These are phyloP conservation scores for Laburnicola sp. DNA, from an alignment of 2,329 filamentous ascomycete species.

Conservation along the genomic window DNA sequence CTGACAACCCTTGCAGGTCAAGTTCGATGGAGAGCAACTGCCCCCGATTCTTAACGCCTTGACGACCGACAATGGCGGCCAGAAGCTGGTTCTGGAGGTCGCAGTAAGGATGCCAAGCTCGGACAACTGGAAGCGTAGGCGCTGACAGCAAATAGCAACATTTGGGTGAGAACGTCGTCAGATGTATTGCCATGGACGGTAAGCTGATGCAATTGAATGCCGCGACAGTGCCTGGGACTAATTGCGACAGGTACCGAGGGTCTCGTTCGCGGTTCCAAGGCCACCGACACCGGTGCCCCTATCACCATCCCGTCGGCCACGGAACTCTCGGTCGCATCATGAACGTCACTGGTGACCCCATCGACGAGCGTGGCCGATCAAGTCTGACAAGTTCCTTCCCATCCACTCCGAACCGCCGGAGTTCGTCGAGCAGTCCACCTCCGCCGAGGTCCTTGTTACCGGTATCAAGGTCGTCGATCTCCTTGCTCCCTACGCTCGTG, in stretches of 20 bases:
- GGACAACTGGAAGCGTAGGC: constrained; percentile 22
- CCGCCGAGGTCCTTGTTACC: constrained; percentile 94
- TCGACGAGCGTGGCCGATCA: constrained; percentile 99
- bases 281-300: constrained; percentile 85
- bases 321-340: constrained; percentile 98
- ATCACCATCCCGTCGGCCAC: constrained; percentile 94
- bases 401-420: constrained; percentile 93
- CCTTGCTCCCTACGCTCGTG: constrained; percentile 98
- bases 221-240: constrained; percentile 18
- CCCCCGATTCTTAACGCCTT: constrained; percentile 97
- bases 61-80: constrained; percentile 84
- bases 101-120: constrained; percentile 66
- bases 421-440: constrained; percentile 95
- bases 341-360: constrained; percentile 99
- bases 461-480: constrained; percentile 99
- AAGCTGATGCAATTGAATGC: constrained; percentile 45
- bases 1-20: constrained; percentile 66
- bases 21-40: constrained; percentile 92
- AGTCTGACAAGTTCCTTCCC: constrained; percentile 80
- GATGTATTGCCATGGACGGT: constrained; percentile 99
- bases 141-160: constrained; percentile 73
- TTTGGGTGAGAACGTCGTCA: constrained; percentile 97
- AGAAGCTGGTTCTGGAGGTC: constrained; percentile 96
- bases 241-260: constrained; percentile 83
- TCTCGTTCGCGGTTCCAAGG: constrained; percentile 90